phyloP scores from a whole-genome alignment of 2,329 filamentous ascomycete genomes.

The Botrytis cinerea region DNA sequence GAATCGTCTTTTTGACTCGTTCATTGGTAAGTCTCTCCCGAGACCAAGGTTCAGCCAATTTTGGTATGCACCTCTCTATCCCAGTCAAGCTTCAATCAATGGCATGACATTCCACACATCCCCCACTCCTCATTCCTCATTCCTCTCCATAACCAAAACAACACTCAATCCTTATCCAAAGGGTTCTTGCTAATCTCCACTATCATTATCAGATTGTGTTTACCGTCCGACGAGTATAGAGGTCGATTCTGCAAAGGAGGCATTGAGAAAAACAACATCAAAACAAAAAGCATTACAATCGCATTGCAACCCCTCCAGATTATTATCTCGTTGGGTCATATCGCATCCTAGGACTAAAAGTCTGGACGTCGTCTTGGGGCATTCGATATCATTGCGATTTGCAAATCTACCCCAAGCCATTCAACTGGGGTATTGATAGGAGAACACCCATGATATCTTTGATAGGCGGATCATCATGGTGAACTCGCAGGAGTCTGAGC shows the following conservation, averaged over 20 bases:
- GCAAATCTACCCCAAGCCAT: neutral
- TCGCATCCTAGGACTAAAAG: neutral
- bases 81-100: slow-evolving; percentile 14
- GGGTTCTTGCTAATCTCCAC: slow-evolving; percentile 24
- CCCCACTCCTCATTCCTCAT: slow-evolving; percentile 14
- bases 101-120: slow-evolving; percentile 20
- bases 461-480: slow-evolving; percentile 37
- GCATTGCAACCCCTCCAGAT: neutral
- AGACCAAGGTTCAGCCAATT: slow-evolving; percentile 21
- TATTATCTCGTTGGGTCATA: neutral
- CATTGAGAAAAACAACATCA: slow-evolving; percentile 3
- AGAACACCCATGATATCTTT: slow-evolving; percentile 21
- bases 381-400: neutral
- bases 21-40: slow-evolving; percentile 20
- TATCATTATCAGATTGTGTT: slow-evolving; percentile 18
- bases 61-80: slow-evolving; percentile 14
- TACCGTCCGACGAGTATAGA: neutral
- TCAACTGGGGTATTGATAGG: neutral
- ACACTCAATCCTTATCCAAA: slow-evolving; percentile 12
- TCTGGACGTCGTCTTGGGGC: neutral
- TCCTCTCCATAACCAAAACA: slow-evolving; percentile 19
- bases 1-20: neutral
- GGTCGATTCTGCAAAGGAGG: neutral
- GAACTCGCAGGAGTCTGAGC: slow-evolving; percentile 36
- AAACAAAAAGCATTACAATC: neutral